These are phyloP conservation scores for Fraxinus anomala DNA, from an alignment of 257 asterid species.

Conservation along the genomic window DNA sequence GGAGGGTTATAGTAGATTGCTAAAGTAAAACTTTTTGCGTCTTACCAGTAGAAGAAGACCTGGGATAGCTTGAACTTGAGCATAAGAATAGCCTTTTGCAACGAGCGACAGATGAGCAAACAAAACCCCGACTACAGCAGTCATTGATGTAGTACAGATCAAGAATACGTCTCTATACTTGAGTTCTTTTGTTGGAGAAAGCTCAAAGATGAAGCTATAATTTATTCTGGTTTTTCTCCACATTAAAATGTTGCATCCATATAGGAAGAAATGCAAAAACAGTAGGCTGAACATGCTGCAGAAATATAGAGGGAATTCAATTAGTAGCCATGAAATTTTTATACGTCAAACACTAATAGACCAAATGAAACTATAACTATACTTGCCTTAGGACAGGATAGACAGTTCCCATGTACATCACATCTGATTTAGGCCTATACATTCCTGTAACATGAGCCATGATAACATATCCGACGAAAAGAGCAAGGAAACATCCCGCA, in stretches of 20 bases:
- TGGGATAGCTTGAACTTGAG: conserved; percentile 72
- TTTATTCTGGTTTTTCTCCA: conserved; percentile 87
- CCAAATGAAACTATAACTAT: background rate
- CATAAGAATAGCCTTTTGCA: conserved; percentile 64
- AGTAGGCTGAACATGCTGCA: conserved; percentile 94
- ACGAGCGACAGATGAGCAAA: conserved; percentile 75
- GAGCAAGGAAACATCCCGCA: conserved; percentile 76
- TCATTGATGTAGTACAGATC: conserved; percentile 74
- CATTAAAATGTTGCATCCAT: conserved; percentile 92
- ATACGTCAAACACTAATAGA: background rate
- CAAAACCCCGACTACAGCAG: conserved; percentile 65
- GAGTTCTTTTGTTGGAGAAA: conserved; percentile 62
- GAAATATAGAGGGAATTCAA: conserved; percentile 13
- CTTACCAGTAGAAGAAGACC: conserved; percentile 75
- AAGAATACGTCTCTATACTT: conserved; percentile 76
- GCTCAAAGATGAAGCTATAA: conserved; percentile 83
- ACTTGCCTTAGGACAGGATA: conserved; percentile 91
- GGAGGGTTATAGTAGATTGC: background rate
- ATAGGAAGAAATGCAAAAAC: conserved; percentile 79
- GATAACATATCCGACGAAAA: conserved; percentile 71
- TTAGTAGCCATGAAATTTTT: background rate
- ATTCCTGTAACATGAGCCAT: conserved; percentile 81
- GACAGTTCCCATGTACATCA: conserved; percentile 86
- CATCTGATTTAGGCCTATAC: conserved; percentile 57
- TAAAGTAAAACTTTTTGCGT: background rate